Evolutionary conservation across 805 yeast species (phyloP).

Genomic region (Yueomyces sp.): DNA sequence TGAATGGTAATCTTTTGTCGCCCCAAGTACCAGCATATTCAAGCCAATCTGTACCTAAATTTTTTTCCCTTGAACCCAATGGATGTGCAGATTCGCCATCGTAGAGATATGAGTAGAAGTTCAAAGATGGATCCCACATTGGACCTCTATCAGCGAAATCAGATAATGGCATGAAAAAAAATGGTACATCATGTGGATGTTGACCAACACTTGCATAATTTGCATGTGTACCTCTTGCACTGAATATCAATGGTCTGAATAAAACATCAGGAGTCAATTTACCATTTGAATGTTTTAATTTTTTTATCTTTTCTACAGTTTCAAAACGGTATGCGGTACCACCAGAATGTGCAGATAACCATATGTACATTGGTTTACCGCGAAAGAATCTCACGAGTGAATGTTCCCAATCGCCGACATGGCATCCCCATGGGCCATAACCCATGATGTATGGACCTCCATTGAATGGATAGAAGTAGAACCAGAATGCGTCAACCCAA

Average conservation of each 20-base stretch:
- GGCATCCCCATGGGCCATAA: conserved; percentile 92
- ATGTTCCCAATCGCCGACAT: conserved; percentile 98
- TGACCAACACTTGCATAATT: conserved; percentile 94
- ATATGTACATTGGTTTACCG: conserved; percentile 68
- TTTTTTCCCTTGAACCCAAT: conserved; percentile 14
- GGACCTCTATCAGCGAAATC: conserved; percentile 95
- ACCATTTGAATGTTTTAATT: conserved; percentile 76
- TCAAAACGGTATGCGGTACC: conserved; percentile 78
- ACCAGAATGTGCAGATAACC: conserved; percentile 99
- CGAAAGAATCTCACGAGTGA: conserved; percentile 71
- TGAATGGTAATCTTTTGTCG: conserved; percentile 48
- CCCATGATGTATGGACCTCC: conserved; percentile 97
- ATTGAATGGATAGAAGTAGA: conserved; percentile 87
- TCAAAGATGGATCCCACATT: conserved; percentile 83
- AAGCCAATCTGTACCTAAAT: conserved; percentile 59
- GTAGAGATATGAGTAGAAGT: conserved; percentile 60
- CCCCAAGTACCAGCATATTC: conserved; percentile 82
- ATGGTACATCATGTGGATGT: conserved; percentile 87
- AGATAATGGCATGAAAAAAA: conserved; percentile 59
- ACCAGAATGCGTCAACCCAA: conserved; percentile 94
- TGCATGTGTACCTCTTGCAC: conserved; percentile 95
- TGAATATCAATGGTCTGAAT: conserved; percentile 61
- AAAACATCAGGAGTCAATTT: conserved; percentile 51
- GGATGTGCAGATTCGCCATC: conserved; percentile 44
- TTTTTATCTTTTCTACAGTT: conserved; percentile 46